Evolutionary conservation across 2,329 filamentous ascomycete genomes (phyloP), one percentile per base, ranked within the genome.

Genomic region (Lachnellula arida): DNA sequence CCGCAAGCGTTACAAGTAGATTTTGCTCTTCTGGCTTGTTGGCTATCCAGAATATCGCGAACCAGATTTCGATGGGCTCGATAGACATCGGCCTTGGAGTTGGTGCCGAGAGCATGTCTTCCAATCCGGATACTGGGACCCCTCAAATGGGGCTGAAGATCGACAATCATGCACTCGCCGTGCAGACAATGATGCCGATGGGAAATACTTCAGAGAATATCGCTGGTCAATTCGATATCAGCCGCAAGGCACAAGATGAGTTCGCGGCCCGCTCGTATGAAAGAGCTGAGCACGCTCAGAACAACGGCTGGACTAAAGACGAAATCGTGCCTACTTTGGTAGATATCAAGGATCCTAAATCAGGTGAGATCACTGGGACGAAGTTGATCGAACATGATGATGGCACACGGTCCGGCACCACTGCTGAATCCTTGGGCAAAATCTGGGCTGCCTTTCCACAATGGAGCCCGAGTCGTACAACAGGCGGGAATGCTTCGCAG

Each of bases 161-260:
- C 63, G 88, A 94, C 69, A 81, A 76, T 67, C 81, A 91, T 78
- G 79, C 83, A 61, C 86, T 93, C 70, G 82, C 91, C 23, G 88
- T 88, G 67, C 94, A 96, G 81, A 97, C 93, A 84, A 94, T 94
- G 78, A 91, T 97, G 15, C 87, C 91, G 71, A 97, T 97, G 93
- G 93, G 93, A 66, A 84, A 91, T 19, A 80, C 97, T 53, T 95
- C 90, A 39, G 93, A 97, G 76, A 76, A 92, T 68, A 96, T 97
- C 89, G 93, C 93, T 64, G 87, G 89, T 73, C 89, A 91, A 70
- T 85, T 88, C 68, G 78, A 80, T 58, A 84, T 97, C 69, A 70
- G 76, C 53, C 87, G 93, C 61, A 75, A 80, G 11, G 77, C 81
- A 53, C 92, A 97, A 75, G 93, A 97, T 71, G 82, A 82, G 22